phyloP scores from a whole-genome alignment of 2,329 filamentous ascomycete genomes.

The Fusarium pseudoanthophilum region DNA sequence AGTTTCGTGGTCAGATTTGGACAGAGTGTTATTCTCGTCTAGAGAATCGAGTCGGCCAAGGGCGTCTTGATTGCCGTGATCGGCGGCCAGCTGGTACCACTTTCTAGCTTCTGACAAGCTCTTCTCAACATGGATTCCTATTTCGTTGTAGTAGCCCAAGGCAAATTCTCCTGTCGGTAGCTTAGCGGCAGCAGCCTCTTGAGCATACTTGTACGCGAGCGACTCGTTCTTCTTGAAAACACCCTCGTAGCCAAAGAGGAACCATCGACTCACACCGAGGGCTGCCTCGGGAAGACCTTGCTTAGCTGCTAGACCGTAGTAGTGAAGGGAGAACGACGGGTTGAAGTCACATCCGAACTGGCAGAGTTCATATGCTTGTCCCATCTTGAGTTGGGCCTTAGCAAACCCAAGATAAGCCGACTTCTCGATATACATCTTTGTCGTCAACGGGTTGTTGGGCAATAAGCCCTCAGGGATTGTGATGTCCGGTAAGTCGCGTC shows the following conservation, averaged over 20 bases:
- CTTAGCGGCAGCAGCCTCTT: conserved; percentile 83
- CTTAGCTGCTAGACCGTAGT: conserved; percentile 90
- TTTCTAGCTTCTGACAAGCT: conserved; percentile 82
- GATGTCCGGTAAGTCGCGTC: conserved; percentile 91
- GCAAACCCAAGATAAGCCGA: conserved; percentile 95
- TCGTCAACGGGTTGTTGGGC: conserved; percentile 75
- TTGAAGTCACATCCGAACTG: conserved; percentile 95
- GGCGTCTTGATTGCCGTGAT: conserved; percentile 93
- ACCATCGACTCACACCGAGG: conserved; percentile 98
- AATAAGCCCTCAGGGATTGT: conserved; percentile 77
- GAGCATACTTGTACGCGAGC: conserved; percentile 89
- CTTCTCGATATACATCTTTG: conserved; percentile 93
- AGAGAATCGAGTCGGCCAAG: conserved; percentile 84
- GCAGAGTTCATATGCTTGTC: conserved; percentile 92
- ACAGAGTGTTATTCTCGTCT: conserved; percentile 82
- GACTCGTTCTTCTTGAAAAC: conserved; percentile 96
- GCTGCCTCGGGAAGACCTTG: conserved; percentile 95
- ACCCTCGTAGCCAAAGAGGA: conserved; percentile 92
- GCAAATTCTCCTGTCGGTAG: conserved; percentile 94
- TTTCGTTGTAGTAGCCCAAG: conserved; percentile 96
- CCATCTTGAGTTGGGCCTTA: conserved; percentile 98
- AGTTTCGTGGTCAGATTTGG: conserved; percentile 91
- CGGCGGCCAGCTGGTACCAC: conserved; percentile 92
- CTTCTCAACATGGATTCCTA: conserved; percentile 90
- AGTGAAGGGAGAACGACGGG: conserved; percentile 90